phyloP scores from a whole-genome alignment of 2,329 filamentous ascomycete genomes.

The Leptographium lundbergii region DNA sequence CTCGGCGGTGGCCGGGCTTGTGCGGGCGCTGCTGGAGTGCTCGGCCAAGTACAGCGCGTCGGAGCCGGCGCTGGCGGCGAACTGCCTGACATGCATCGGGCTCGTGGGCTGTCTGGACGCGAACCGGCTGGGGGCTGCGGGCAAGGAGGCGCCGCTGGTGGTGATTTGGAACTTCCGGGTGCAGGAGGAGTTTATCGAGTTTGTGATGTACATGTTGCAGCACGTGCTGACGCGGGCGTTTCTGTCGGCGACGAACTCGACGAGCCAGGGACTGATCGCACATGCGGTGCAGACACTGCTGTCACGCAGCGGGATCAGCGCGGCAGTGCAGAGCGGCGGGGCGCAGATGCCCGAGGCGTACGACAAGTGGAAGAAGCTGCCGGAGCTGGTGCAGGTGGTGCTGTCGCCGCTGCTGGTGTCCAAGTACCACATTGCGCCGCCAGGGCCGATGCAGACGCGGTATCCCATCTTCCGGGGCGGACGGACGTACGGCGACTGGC shows the following conservation, averaged over 20 bases:
- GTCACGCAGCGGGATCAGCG: conserved; percentile 60
- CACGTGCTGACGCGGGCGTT: conserved; percentile 86
- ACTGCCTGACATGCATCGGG: conserved; percentile 75
- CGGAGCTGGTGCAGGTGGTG: conserved; percentile 65
- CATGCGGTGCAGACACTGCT: conserved; percentile 91
- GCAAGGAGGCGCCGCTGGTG: conserved; percentile 71
- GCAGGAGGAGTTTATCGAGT: conserved; percentile 68
- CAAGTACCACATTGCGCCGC: conserved; percentile 60
- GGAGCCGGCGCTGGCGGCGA: conserved; percentile 51
- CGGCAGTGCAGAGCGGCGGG: conserved; percentile 25
- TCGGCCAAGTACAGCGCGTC: conserved; percentile 65
- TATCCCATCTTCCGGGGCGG: conserved; percentile 70
- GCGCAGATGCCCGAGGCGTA: conserved; percentile 46
- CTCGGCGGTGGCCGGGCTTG: conserved; percentile 55
- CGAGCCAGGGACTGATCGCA: conserved; percentile 79
- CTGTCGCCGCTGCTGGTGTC: conserved; percentile 83
- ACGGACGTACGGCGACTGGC: conserved; percentile 66
- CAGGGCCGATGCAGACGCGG: conserved; percentile 38
- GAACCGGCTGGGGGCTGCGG: conserved; percentile 70
- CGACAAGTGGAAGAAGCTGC: conserved; percentile 64
- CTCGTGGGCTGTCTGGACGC: conserved; percentile 85
- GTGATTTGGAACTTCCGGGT: conserved; percentile 77
- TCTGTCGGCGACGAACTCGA: conserved; percentile 76
- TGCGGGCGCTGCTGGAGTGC: conserved; percentile 73
- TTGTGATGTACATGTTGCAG: conserved; percentile 73